These are phyloP conservation scores for Stachybotrys echinatus DNA, from an alignment of 2,329 filamentous ascomycete species.

Conservation along the genomic window DNA sequence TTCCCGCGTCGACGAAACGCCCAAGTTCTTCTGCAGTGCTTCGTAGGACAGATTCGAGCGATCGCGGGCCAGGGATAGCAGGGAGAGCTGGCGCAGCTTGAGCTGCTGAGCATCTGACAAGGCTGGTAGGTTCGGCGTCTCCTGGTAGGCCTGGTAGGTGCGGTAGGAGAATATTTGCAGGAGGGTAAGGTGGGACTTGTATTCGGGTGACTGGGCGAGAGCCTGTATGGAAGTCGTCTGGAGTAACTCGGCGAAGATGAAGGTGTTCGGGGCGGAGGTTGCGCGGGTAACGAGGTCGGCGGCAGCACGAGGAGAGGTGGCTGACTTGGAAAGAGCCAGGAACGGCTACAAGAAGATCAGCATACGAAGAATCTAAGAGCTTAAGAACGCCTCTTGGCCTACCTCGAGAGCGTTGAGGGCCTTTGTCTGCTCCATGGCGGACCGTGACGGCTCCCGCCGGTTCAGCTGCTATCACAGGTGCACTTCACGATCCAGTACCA, in stretches of 20 bases:
- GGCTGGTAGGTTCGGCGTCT: slow-evolving; percentile 53
- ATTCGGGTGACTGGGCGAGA: slow-evolving; percentile 57
- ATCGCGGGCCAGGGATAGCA: slow-evolving; percentile 73
- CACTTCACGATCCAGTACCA: no score
- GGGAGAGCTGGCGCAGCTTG: slow-evolving; percentile 87
- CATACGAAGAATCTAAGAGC: neutral
- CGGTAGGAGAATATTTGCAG: slow-evolving; percentile 91
- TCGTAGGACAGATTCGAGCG: slow-evolving; percentile 67
- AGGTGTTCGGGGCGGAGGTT: slow-evolving; percentile 85
- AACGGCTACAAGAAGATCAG: slow-evolving; percentile 66
- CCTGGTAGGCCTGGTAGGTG: slow-evolving; percentile 70
- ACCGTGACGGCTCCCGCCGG: neutral
- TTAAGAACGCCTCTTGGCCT: slow-evolving; percentile 5
- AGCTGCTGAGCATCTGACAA: slow-evolving; percentile 68
- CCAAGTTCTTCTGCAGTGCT: slow-evolving; percentile 60
- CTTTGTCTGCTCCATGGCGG: slow-evolving; percentile 67
- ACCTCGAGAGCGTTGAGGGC: slow-evolving; percentile 61
- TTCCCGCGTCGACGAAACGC: slow-evolving; percentile 59
- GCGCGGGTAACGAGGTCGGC: slow-evolving; percentile 83
- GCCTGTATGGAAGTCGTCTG: slow-evolving; percentile 72
- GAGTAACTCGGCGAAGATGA: slow-evolving; percentile 91
- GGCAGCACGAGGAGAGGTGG: slow-evolving; percentile 75
- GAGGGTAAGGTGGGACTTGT: slow-evolving; percentile 59
- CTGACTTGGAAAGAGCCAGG: slow-evolving; percentile 80
- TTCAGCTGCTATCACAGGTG: no score